Base-by-base conservation (phyloP, 1,284 basidiomycete species). In the Rhodotorula mucilaginosa region DNA sequence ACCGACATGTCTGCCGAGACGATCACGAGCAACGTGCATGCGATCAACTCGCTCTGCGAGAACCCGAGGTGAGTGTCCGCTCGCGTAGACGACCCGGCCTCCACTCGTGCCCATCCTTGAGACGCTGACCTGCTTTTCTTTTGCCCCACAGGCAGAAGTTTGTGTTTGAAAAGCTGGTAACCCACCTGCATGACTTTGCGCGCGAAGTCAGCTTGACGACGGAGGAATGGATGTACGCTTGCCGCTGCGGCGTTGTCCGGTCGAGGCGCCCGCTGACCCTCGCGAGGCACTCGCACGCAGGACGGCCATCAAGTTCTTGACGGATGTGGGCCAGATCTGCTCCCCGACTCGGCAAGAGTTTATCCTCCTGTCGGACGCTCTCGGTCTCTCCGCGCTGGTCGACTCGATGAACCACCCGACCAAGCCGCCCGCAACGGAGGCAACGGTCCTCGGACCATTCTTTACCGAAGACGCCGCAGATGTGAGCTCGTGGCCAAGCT, bases 401-500 rank as follows among this genome's bases (percentile, higher is more conserved):
- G 90, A 93, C 77, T 82, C 86, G 18, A 80, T 92, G 76, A 92
- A 92, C 82, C 89, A 93, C 79, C 88, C 89, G 31, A 6, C 86
- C 76, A 58, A 77, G 76, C 57, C 86, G 60, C 83, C 86, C 84
- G 6, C 85, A 4, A 85, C 84, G 8, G 89, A 87, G 16, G 72
- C 74, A 1, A 91, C 89, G 46, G 87, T 93, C 6, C 84, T 94
- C 44, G 92, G 92, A 15, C 92, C 92, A 3, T 94, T 93, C 83
- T 90, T 87, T 79, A 91, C 90, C 4, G 88, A 89, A 49, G 91
- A 94, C 78, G 88, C 91, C 26, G 85, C 86, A 47, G 87, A 91
- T 63, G 90, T 91, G 76, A 78, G 86, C 80, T 48, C 18, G 26
- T 2, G 5, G 44, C 5, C 5, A 48, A 2, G 23, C 1, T 1